Evolutionary conservation across 345 rosid genomes (phyloP).

Genomic region (Arabidopsis suecica): DNA sequence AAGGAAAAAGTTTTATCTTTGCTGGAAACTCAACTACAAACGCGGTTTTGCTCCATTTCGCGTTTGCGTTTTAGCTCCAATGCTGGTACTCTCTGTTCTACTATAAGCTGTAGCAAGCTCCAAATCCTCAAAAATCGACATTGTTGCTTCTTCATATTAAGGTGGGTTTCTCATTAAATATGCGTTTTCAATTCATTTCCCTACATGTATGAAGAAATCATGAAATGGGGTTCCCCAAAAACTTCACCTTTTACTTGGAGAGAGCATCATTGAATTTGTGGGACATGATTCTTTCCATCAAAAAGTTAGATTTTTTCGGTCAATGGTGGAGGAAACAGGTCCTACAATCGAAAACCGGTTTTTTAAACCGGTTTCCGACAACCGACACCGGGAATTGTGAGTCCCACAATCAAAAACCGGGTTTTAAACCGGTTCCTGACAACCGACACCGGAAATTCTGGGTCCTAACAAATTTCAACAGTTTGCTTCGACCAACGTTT

Average conservation of each 20-base stretch:
- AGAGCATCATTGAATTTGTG: background rate
- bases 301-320: constrained; percentile 14
- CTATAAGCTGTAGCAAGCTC: background rate
- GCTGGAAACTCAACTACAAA: background rate
- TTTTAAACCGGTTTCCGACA: background rate
- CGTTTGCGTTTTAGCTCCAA: constrained; percentile 16
- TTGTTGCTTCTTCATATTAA: constrained; percentile 6
- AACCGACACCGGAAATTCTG: constrained; percentile 48
- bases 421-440: constrained; percentile 36
- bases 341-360: background rate
- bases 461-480: constrained; percentile 46
- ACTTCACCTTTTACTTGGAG: background rate
- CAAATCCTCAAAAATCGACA: background rate
- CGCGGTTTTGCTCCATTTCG: constrained; percentile 8
- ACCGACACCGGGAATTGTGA: background rate
- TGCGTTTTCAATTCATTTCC: background rate
- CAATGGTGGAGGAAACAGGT: constrained; percentile 23
- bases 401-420: background rate
- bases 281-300: constrained; percentile 6
- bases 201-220: background rate
- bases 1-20: background rate
- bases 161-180: background rate
- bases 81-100: background rate
- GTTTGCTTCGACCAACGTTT: constrained; percentile 36
- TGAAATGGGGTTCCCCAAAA: constrained; percentile 5